A percentile compares a stretch with the other conserved stretches of the same genome.
Conservation (phyloP, 139 green algal genomes). For the Yamagishiella unicocca region DNA sequence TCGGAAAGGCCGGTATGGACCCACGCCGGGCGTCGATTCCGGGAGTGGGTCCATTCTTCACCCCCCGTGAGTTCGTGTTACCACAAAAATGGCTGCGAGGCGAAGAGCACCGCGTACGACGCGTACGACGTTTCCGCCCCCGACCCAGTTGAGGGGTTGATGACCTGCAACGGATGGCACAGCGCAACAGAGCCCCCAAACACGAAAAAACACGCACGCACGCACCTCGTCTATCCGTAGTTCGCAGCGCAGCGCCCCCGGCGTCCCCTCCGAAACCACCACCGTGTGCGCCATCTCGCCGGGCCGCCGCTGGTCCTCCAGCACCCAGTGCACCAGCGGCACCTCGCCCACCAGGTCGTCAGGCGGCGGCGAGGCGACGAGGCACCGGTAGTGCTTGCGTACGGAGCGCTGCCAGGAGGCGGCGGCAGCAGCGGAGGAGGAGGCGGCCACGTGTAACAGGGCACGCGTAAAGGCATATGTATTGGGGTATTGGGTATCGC, state of each 20-base stretch:
- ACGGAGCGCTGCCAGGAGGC: not conserved
- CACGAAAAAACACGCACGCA: not conserved
- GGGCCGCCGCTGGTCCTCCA: conserved; percentile 39
- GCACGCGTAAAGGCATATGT: too few relatives aligned
- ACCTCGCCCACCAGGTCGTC: conserved; percentile 18
- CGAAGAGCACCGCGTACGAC: not conserved
- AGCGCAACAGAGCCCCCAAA: too few relatives aligned
- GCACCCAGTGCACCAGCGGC: conserved; percentile 68
- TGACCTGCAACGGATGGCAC: too few relatives aligned
- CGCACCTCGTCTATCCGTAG: conserved; percentile 68
- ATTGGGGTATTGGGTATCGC: too few relatives aligned
- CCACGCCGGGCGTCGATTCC: too few relatives aligned
- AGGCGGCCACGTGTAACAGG: too few relatives aligned
- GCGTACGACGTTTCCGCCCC: not conserved
- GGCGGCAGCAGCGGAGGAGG: not conserved
- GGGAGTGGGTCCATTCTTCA: too few relatives aligned
- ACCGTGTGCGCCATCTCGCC: conserved; percentile 68
- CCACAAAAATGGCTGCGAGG: not conserved
- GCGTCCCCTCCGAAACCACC: conserved; percentile 42
- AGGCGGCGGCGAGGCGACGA: not conserved
- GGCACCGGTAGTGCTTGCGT: conserved; percentile 52
- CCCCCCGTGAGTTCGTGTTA: too few relatives aligned
- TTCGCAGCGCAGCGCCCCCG: conserved; percentile 51
- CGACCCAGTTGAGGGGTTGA: too few relatives aligned
- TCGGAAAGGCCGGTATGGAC: too few relatives aligned